Conservation (phyloP, 148 eudicot species). For the Vaccinium myrtillus region DNA sequence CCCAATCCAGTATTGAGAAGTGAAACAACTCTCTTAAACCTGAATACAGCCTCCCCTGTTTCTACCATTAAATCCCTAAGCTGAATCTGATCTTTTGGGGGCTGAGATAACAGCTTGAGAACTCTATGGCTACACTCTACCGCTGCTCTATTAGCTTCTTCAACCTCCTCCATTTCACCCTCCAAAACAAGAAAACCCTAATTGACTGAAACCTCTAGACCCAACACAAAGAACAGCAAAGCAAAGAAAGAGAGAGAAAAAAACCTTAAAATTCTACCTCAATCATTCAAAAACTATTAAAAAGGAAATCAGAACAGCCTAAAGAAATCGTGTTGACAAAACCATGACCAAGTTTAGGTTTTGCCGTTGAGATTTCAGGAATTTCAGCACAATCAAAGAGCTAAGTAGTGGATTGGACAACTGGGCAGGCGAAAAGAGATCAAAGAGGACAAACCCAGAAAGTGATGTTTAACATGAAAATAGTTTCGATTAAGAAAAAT, state of each 20-base stretch:
- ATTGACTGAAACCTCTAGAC: neutral
- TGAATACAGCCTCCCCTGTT: conserved; percentile 68
- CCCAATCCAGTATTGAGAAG: conserved; percentile 61
- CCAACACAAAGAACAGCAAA: conserved; percentile 4
- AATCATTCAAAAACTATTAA: conserved; percentile 1
- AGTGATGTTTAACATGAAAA: neutral
- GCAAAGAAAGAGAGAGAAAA: neutral
- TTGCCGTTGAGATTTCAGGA: neutral
- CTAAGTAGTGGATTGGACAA: neutral
- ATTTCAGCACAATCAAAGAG: neutral
- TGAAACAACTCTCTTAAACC: conserved; percentile 69
- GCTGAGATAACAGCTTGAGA: conserved; percentile 51
- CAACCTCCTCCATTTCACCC: conserved; percentile 69
- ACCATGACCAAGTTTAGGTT: neutral
- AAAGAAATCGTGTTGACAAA: neutral
- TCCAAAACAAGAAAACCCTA: neutral
- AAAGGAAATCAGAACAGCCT: conserved; percentile 6
- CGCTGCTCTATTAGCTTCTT: conserved; percentile 76
- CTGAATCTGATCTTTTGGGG: conserved; percentile 47
- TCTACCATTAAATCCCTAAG: conserved; percentile 44
- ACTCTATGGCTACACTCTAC: conserved; percentile 80
- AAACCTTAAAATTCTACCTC: neutral
- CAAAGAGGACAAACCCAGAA: conserved; percentile 10
- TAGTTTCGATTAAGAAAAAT: neutral
- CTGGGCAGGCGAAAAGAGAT: conserved; percentile 13